phyloP scores from a whole-genome alignment of 192 early-diverging fungal genomes.

The Coemansia sp. region DNA sequence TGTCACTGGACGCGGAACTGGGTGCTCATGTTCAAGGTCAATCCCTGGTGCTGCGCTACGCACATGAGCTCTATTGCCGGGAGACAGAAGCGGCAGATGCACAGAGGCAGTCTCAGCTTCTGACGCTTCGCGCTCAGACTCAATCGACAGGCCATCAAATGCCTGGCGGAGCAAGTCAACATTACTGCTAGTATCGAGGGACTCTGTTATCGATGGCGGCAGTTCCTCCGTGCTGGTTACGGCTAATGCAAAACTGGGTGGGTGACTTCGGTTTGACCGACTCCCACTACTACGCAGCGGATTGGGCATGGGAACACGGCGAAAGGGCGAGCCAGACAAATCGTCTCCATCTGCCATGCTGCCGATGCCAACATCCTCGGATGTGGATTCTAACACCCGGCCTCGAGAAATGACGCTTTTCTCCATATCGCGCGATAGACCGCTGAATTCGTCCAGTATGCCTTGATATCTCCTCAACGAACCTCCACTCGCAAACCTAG shows the following conservation, averaged over 20 bases:
- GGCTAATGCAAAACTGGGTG: slow-evolving; percentile 6
- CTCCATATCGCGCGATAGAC: slow-evolving; percentile 56
- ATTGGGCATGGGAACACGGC: slow-evolving; percentile 29
- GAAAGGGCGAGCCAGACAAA: slow-evolving; percentile 32
- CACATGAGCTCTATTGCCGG: slow-evolving; percentile 11
- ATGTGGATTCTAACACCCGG: slow-evolving; percentile 2
- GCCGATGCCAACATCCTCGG: slow-evolving; percentile 13
- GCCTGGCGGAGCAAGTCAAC: slow-evolving; percentile 21
- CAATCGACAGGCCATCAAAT: slow-evolving; percentile 26
- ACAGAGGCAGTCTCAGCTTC: neutral
- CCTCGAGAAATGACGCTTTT: slow-evolving; percentile 38
- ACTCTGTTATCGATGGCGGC: neutral
- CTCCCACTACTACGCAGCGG: slow-evolving; percentile 26
- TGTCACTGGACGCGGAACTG: slow-evolving; percentile 27
- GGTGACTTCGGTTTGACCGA: slow-evolving; percentile 11
- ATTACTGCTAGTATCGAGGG: neutral
- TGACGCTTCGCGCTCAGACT: neutral
- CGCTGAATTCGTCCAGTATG: slow-evolving; percentile 45
- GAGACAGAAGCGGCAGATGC: slow-evolving; percentile 1
- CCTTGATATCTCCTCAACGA: slow-evolving; percentile 52
- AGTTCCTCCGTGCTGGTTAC: neutral
- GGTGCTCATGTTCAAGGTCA: slow-evolving; percentile 21
- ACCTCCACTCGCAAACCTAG: neutral
- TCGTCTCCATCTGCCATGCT: slow-evolving; percentile 3
- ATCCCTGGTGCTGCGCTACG: slow-evolving; percentile 28